Percentiles rank a stretch among this genome's conserved stretches.
Evolutionary conservation across 768 basidiomycete species (phyloP).

Genomic region (Clitopilus hobsonii): DNA sequence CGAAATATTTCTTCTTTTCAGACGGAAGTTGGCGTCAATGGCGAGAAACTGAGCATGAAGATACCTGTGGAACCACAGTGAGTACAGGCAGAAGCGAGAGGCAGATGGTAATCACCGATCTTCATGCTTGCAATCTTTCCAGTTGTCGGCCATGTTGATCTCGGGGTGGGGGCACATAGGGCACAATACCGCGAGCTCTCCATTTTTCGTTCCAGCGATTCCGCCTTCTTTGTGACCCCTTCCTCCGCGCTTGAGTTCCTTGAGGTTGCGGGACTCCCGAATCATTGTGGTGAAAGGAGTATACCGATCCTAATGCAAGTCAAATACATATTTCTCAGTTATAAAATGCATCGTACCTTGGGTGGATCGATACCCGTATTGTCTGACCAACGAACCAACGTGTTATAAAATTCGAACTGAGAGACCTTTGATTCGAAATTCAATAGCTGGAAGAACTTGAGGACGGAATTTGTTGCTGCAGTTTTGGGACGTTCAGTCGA

Average conservation of each 20-base stretch:
- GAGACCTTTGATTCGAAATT: conserved; percentile 22
- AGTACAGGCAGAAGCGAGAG: conserved; percentile 7
- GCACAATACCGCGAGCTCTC: conserved; percentile 19
- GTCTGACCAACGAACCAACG: conserved; percentile 17
- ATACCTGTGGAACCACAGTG: neutral
- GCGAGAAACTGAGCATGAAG: conserved; percentile 5
- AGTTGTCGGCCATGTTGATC: conserved; percentile 21
- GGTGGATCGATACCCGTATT: conserved; percentile 17
- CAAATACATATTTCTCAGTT: neutral
- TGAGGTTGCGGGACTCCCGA: conserved; percentile 17
- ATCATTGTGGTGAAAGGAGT: conserved; percentile 9
- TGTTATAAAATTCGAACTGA: conserved; percentile 24
- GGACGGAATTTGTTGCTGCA: conserved; percentile 18
- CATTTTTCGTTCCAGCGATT: conserved; percentile 12
- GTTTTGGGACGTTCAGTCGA: conserved; percentile 13
- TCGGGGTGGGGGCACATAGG: conserved; percentile 23
- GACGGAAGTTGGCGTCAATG: conserved; percentile 8
- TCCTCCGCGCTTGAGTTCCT: conserved; percentile 18
- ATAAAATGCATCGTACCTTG: conserved; percentile 16
- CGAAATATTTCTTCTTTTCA: conserved; percentile 8
- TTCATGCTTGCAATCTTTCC: no score
- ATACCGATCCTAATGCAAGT: conserved; percentile 8
- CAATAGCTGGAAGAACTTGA: conserved; percentile 21
- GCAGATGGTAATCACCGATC: conserved; percentile 6
- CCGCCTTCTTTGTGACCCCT: conserved; percentile 18